Evolutionary conservation across 192 early-diverging fungal species (phyloP).

Genomic region (Ambispora gerdemannii): DNA sequence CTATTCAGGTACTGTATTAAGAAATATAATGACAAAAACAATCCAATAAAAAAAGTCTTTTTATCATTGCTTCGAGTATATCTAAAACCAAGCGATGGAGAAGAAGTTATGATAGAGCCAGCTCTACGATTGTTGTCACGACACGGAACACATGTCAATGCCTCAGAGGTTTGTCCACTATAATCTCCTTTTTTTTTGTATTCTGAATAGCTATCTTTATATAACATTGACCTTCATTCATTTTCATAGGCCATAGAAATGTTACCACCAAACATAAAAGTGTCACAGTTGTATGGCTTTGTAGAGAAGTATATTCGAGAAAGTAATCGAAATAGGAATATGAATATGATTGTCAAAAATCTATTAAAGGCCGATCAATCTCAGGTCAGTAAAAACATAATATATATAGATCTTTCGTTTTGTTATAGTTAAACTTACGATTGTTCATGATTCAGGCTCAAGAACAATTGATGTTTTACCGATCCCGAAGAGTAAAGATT

Average conservation of each 20-base stretch:
- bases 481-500: constrained; percentile 58
- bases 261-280: constrained; percentile 39
- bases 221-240: too few relatives aligned
- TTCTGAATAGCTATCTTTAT: not conserved
- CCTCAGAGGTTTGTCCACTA: constrained; percentile 37
- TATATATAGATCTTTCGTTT: too few relatives aligned
- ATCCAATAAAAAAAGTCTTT: constrained; percentile 57
- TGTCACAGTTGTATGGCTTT: constrained; percentile 50
- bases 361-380: constrained; percentile 63
- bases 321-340: constrained; percentile 57
- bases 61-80: constrained; percentile 63
- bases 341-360: constrained; percentile 68
- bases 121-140: constrained; percentile 58
- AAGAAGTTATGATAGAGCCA: constrained; percentile 50
- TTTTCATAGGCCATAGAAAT: constrained; percentile 41
- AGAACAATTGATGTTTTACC: constrained; percentile 58
- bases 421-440: constrained; percentile 10
- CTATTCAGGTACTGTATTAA: constrained; percentile 67
- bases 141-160: constrained; percentile 69
- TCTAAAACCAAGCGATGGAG: constrained; percentile 46
- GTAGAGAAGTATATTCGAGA: constrained; percentile 63
- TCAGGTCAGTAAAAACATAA: constrained; percentile 43
- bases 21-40: constrained; percentile 47
- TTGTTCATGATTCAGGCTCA: constrained; percentile 49
- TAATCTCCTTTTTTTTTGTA: not conserved